phyloP scores from a whole-genome alignment of 148 eudicot genomes.

The Cornus controversa region DNA sequence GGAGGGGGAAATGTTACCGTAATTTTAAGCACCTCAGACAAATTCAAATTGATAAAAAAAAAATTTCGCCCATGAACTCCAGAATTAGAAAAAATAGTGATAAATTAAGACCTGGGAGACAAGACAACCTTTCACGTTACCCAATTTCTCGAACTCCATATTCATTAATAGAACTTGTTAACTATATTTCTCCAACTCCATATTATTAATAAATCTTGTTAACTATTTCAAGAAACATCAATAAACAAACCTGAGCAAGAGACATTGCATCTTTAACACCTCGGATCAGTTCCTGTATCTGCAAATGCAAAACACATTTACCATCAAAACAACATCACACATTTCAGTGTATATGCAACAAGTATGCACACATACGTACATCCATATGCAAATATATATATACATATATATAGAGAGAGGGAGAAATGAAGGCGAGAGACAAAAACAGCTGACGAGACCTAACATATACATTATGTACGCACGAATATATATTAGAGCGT shows the following conservation, averaged over 20 bases:
- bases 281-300: conserved; percentile 84
- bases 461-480: background rate
- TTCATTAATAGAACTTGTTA: background rate
- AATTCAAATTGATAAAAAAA: background rate
- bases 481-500: background rate
- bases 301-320: conserved; percentile 21
- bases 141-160: conserved; percentile 22
- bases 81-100: background rate
- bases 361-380: too few species aligned
- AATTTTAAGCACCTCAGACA: background rate
- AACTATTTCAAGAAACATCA: conserved; percentile 2
- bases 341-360: background rate
- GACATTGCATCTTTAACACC: conserved; percentile 77
- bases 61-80: background rate
- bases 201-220: background rate
- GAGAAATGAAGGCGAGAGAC: background rate
- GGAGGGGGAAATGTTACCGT: background rate
- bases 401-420: background rate
- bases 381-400: background rate
- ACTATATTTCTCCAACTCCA: conserved; percentile 16
- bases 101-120: background rate
- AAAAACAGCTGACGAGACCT: background rate
- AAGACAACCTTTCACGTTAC: conserved; percentile 16
- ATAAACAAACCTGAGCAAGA: conserved; percentile 88
- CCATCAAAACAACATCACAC: conserved; percentile 10